Evolutionary conservation across 768 basidiomycete species (phyloP), one percentile per base, ranked within the genome.

Genomic region (Agrocybe praecox): DNA sequence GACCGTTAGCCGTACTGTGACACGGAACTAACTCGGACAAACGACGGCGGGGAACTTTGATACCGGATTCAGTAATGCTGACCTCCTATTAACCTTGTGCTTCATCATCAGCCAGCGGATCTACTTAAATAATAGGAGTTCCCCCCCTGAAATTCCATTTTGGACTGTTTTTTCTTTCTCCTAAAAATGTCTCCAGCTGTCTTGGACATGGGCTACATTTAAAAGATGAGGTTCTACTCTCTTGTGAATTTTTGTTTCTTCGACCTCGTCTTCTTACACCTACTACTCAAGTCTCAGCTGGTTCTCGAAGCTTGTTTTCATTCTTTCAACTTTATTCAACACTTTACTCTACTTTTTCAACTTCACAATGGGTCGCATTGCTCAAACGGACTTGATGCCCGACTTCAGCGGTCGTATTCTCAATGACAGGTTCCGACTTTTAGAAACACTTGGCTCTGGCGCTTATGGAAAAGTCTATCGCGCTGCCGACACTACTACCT

Each of bases 391-490:
- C 36, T 64, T 68, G 33, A 73, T 82, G 65, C 84, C 82, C 58
- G 74, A 84, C 61, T 80, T 86, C 63, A 72, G 78, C 46, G 82
- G 81, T 51, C 66, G 70, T 49, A 62, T 67, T 51, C 76, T 92
- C 71, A 73, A 79, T 58, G 85, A 84, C 59, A 84, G 81, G 56
- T 80, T 89, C 65, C 76, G 78, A 62, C 78, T 94, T 61, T 67
- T 82, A 57, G 79, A 83, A 57, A 76, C 78, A 52, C 77, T 94
- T 54, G 92, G 90, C 49, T 76, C 83, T 47, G 93, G 93, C 19
- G 84, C 88, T 10, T 92, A 89, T 56, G 89, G 90, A 56, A 81
- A 84, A 46, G 90, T 94, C 62, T 92, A 93, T 72, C 79, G 82
- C 52, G 91, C 89, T 24, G 67, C 86, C 49, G 86, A 90, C 67